These are phyloP conservation scores for Pulchroboletus neoregius DNA, from an alignment of 1,284 basidiomycete species.

Conservation along the genomic window DNA sequence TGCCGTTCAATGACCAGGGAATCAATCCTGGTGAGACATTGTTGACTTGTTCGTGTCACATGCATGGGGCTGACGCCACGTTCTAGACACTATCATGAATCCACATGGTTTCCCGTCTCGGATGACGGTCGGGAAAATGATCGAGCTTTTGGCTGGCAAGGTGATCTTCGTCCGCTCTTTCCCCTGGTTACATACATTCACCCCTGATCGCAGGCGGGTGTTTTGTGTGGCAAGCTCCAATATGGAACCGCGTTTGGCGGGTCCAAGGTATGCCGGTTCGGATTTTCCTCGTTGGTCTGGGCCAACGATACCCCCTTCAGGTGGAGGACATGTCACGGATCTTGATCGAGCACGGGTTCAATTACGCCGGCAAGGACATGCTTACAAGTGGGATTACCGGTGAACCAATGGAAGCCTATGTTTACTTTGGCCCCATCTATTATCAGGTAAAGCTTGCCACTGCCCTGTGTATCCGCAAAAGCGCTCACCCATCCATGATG, in stretches of 20 bases:
- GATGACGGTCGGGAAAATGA: slow-evolving; percentile 99
- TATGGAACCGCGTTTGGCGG: slow-evolving; percentile 98
- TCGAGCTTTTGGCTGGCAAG: slow-evolving; percentile 96
- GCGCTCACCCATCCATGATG: slow-evolving; percentile 18
- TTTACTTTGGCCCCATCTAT: slow-evolving; percentile 98
- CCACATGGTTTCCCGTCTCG: slow-evolving; percentile 99
- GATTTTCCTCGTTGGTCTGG: slow-evolving; percentile 7
- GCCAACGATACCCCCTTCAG: slow-evolving; percentile 36
- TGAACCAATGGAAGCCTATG: slow-evolving; percentile 93
- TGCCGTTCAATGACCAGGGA: slow-evolving; percentile 99
- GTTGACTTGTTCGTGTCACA: too few relatives aligned
- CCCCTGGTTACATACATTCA: slow-evolving; percentile 7
- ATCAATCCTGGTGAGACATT: slow-evolving; percentile 86
- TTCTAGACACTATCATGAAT: slow-evolving; percentile 96
- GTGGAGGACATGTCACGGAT: slow-evolving; percentile 99
- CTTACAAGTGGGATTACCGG: slow-evolving; percentile 97
- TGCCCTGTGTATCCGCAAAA: slow-evolving; percentile 3
- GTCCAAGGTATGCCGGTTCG: slow-evolving; percentile 63
- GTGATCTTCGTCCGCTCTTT: slow-evolving; percentile 34
- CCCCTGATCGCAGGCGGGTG: slow-evolving; percentile 63
- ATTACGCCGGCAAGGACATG: slow-evolving; percentile 97
- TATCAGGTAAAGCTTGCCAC: slow-evolving; percentile 67
- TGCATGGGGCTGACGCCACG: slow-evolving; percentile 10
- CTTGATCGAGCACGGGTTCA: slow-evolving; percentile 93
- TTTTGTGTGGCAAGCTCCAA: slow-evolving; percentile 81